Percentiles rank a stretch among this genome's conserved stretches.
Evolutionary conservation across 495 filamentous ascomycete species (phyloP).

Genomic region (Aspergillus campestris): DNA sequence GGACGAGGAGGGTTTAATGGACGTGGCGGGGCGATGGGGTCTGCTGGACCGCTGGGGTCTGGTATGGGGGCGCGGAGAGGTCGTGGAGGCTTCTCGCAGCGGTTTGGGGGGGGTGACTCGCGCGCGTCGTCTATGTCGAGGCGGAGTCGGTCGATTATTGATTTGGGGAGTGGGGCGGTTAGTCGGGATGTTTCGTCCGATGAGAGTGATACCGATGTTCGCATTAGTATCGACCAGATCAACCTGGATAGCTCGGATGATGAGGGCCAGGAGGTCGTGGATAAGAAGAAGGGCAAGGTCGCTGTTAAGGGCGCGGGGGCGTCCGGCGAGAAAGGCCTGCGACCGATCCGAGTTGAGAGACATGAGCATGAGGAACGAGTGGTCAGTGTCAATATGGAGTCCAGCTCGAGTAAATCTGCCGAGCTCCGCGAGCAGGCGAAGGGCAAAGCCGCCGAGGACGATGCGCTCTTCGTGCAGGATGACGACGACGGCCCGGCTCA

Average conservation of each 20-base stretch:
- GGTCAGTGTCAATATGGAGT: slow-evolving; percentile 44
- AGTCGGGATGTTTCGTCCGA: slow-evolving; percentile 32
- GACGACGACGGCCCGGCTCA: slow-evolving; percentile 11
- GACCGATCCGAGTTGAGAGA: slow-evolving; percentile 41
- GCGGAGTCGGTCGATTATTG: slow-evolving; percentile 22
- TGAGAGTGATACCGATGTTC: slow-evolving; percentile 30
- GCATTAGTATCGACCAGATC: slow-evolving; percentile 44
- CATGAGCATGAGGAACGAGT: slow-evolving; percentile 44
- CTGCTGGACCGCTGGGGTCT: slow-evolving; percentile 26
- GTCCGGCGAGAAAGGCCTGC: slow-evolving; percentile 21
- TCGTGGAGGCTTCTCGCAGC: slow-evolving; percentile 14
- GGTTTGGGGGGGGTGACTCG: slow-evolving; percentile 18
- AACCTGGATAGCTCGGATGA: slow-evolving; percentile 32
- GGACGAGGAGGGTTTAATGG: slow-evolving; percentile 21
- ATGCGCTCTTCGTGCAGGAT: slow-evolving; percentile 23
- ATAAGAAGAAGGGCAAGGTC: slow-evolving; percentile 34
- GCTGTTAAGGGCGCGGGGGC: slow-evolving; percentile 11
- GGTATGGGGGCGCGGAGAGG: slow-evolving; percentile 19
- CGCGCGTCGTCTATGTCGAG: slow-evolving; percentile 17
- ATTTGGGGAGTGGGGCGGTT: slow-evolving; percentile 12
- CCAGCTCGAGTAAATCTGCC: slow-evolving; percentile 37
- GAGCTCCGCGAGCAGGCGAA: slow-evolving; percentile 32
- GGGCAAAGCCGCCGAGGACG: slow-evolving; percentile 21
- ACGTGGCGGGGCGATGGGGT: slow-evolving; percentile 26
- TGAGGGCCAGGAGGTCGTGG: slow-evolving; percentile 10